Evolutionary conservation across 2,329 filamentous ascomycete genomes (phyloP).

Genomic region (Arthrobotrys iridis): DNA sequence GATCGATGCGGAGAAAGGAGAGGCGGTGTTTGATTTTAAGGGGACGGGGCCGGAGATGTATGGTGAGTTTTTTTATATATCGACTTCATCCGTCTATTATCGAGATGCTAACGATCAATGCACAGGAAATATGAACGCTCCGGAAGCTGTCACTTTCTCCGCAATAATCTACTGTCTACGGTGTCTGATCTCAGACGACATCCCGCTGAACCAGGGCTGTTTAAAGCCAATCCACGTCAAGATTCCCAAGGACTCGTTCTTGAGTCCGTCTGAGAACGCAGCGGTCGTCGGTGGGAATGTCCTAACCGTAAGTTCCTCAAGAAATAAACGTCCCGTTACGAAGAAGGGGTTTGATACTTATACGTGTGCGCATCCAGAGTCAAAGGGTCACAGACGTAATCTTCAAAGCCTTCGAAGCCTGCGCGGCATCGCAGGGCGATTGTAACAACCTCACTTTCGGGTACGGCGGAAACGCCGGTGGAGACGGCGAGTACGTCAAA

Average conservation of each 20-base stretch:
- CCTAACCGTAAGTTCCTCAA: slow-evolving; percentile 68
- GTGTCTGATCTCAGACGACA: slow-evolving; percentile 80
- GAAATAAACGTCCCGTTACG: too few relatives aligned
- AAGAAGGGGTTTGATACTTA: too few relatives aligned
- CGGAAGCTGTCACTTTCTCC: slow-evolving; percentile 81
- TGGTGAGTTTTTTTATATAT: slow-evolving; percentile 62
- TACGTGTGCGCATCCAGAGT: too few relatives aligned
- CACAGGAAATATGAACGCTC: slow-evolving; percentile 78
- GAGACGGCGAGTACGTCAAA: slow-evolving; percentile 69
- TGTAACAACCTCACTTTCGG: slow-evolving; percentile 88
- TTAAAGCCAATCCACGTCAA: slow-evolving; percentile 78
- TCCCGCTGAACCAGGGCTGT: slow-evolving; percentile 87
- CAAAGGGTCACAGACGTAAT: slow-evolving; percentile 87
- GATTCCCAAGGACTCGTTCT: slow-evolving; percentile 77
- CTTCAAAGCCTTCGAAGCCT: slow-evolving; percentile 80
- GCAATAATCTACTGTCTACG: slow-evolving; percentile 88
- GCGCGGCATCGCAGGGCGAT: slow-evolving; percentile 80
- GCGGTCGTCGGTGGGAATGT: slow-evolving; percentile 87
- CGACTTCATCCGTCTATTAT: slow-evolving; percentile 1
- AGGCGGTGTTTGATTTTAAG: slow-evolving; percentile 79
- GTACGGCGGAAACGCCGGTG: slow-evolving; percentile 72
- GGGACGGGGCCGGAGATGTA: slow-evolving; percentile 84
- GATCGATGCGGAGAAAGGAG: slow-evolving; percentile 77
- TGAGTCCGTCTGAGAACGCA: slow-evolving; percentile 78
- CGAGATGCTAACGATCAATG: not conserved